phyloP scores from a whole-genome alignment of 139 green algal genomes.

The Ettlia oleoabundans region DNA sequence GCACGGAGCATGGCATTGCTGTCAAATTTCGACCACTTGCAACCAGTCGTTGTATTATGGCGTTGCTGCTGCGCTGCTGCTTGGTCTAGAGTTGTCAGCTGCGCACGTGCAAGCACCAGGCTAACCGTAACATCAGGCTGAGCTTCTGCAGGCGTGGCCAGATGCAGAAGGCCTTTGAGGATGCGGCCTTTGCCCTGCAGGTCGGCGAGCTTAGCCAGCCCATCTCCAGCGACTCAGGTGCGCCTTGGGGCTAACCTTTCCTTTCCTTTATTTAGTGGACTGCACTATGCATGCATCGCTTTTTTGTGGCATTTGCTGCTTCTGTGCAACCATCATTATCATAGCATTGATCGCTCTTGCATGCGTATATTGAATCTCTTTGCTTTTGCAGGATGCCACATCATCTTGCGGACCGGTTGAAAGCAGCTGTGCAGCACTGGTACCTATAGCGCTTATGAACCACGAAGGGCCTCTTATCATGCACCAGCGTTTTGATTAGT shows the following conservation, averaged over 20 bases:
- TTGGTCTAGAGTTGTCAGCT: no score
- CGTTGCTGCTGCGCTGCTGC: no score
- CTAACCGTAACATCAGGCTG: no score
- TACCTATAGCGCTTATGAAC: no score
- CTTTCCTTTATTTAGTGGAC: no score
- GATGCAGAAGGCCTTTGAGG: constrained; percentile 91
- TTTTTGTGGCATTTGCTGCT: not conserved
- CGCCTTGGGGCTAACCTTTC: no score
- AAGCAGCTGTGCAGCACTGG: no score
- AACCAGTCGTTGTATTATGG: no score
- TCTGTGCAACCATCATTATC: not conserved
- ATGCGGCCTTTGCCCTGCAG: constrained; percentile 53
- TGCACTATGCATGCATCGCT: no score
- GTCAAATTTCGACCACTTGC: no score
- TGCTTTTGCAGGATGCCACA: not conserved
- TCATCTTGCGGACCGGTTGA: constrained; percentile 27
- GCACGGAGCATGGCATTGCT: no score
- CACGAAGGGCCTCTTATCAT: not conserved
- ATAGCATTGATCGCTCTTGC: not conserved
- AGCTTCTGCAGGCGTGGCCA: constrained; percentile 63
- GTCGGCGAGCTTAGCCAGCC: constrained; percentile 78
- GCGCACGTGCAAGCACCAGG: no score
- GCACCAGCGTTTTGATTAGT: not conserved
- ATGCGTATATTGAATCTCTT: not conserved
- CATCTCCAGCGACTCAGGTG: constrained; percentile 79